phyloP scores from a whole-genome alignment of 1,284 basidiomycete genomes.

The Exobasidium rhododendri region DNA sequence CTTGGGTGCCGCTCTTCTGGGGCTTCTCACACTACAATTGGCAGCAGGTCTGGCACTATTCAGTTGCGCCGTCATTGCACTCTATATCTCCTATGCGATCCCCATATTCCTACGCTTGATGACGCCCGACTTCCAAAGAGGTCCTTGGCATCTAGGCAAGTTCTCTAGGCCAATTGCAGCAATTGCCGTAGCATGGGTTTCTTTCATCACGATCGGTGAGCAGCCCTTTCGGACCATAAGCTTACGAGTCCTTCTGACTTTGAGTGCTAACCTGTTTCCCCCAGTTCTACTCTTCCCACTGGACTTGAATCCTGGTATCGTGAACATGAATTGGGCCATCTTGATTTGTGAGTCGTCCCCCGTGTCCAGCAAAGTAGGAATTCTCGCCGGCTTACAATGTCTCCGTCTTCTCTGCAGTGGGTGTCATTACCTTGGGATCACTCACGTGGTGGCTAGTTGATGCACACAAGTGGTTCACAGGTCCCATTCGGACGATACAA shows the following conservation, averaged over 20 bases:
- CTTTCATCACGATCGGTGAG: conserved; percentile 60
- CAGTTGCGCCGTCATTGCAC: conserved; percentile 58
- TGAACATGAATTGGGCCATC: conserved; percentile 17
- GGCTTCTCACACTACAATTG: conserved; percentile 66
- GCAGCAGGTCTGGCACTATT: conserved; percentile 62
- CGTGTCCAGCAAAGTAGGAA: too few species aligned
- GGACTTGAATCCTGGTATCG: neutral
- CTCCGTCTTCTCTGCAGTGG: too few species aligned
- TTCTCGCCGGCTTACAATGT: neutral
- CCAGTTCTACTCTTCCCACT: conserved; percentile 64
- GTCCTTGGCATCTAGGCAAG: conserved; percentile 54
- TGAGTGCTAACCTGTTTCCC: neutral
- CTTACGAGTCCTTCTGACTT: neutral
- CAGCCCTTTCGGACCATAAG: neutral
- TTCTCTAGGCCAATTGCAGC: conserved; percentile 65
- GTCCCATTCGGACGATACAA: conserved; percentile 5
- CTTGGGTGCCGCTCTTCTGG: conserved; percentile 62
- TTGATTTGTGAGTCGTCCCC: conserved; percentile 13
- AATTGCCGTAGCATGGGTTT: conserved; percentile 66
- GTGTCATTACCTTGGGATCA: conserved; percentile 4
- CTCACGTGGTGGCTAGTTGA: conserved; percentile 3
- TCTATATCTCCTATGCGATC: conserved; percentile 68
- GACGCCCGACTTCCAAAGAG: conserved; percentile 57
- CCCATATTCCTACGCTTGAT: conserved; percentile 71
- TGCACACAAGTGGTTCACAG: conserved; percentile 4